Percentiles rank a stretch among this genome's conserved stretches.
phyloP scores from a whole-genome alignment of 108 stramenopile species.

The Nitzschia sp. region DNA sequence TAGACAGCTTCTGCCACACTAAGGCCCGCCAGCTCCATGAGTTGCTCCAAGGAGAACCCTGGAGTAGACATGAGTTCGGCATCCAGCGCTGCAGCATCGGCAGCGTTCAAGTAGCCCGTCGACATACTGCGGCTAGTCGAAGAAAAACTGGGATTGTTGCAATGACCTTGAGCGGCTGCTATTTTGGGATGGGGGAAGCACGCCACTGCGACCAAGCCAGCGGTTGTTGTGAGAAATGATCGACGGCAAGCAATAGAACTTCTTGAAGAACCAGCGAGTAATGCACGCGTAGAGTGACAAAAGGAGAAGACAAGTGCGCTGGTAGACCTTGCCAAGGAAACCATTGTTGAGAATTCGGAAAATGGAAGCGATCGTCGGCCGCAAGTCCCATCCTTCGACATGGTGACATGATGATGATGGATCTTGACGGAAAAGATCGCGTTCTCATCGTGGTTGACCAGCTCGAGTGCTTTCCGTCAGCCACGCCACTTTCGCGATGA shows the following conservation, averaged over 20 bases:
- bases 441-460: too few species aligned
- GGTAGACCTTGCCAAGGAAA: conserved; percentile 1
- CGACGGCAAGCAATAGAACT: not conserved
- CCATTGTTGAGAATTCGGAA: not conserved
- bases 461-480: too few species aligned
- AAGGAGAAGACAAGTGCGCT: not conserved
- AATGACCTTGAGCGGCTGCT: not conserved
- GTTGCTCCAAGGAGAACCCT: conserved; percentile 94
- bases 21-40: conserved; percentile 99
- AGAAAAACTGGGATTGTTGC: not conserved
- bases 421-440: too few species aligned
- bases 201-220: not conserved
- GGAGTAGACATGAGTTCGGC: conserved; percentile 92
- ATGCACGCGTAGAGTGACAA: not conserved
- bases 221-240: conserved; percentile 4
- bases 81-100: conserved; percentile 88
- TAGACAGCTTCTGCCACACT: conserved; percentile 91
- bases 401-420: too few species aligned
- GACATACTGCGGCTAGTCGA: not conserved
- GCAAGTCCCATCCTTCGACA: too few species aligned
- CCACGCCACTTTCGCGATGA: too few species aligned
- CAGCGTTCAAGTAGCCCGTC: conserved; percentile 77
- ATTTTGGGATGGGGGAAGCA: not conserved
- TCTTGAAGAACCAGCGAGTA: not conserved
- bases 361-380: conserved; percentile 4